Evolutionary conservation across 2,329 filamentous ascomycete species (phyloP).

Genomic region (Nemania abortiva): DNA sequence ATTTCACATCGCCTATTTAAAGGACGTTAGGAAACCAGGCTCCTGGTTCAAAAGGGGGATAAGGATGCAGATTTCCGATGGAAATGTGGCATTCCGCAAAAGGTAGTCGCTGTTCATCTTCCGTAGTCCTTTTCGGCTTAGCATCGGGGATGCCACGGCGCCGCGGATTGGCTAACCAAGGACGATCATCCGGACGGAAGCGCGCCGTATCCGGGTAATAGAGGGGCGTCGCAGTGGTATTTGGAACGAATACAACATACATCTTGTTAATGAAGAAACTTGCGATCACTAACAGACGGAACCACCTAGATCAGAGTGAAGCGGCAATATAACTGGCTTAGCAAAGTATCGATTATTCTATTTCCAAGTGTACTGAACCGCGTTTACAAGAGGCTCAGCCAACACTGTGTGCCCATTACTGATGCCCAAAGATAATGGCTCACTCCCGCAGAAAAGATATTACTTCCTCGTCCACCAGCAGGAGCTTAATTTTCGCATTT

Average conservation of each 20-base stretch:
- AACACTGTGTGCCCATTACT: too few species aligned
- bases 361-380: too few species aligned
- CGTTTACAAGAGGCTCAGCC: too few species aligned
- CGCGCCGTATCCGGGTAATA: conserved; percentile 7
- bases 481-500: too few species aligned
- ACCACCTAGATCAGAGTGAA: not conserved
- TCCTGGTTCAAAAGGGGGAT: not conserved
- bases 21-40: not conserved
- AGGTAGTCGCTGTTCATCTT: conserved; percentile 16
- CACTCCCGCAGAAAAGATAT: too few species aligned
- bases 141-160: conserved; percentile 9
- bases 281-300: not conserved
- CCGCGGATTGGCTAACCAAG: not conserved
- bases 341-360: too few species aligned
- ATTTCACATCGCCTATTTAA: not conserved
- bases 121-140: conserved; percentile 34
- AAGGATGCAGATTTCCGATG: conserved; percentile 5
- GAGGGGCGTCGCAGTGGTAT: not conserved
- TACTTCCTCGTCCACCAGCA: too few species aligned
- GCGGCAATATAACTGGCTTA: too few species aligned
- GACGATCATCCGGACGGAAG: conserved; percentile 13
- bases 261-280: not conserved
- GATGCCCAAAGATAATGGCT: too few species aligned
- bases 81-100: conserved; percentile 16
- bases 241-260: not conserved